These are phyloP conservation scores for Gomphus sp. DNA, from an alignment of 1,284 basidiomycete species.

Conservation along the genomic window DNA sequence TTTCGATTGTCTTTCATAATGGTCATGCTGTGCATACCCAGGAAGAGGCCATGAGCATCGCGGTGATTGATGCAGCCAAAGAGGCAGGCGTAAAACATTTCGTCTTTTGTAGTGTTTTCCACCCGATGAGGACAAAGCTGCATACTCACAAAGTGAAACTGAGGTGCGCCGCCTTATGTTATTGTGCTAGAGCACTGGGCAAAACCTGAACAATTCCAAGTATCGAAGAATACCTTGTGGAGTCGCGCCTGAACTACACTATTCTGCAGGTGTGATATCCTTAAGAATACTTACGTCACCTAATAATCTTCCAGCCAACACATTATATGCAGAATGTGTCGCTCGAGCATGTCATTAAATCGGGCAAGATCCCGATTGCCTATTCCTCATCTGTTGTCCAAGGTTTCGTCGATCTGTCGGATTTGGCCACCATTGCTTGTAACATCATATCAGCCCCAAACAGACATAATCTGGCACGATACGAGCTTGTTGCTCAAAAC, in stretches of 20 bases:
- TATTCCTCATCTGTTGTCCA: conserved; percentile 20
- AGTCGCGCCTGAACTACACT: conserved; percentile 25
- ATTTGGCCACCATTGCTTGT: conserved; percentile 20
- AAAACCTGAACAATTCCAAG: conserved; percentile 12
- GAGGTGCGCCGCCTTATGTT: conserved; percentile 15
- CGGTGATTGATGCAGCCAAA: conserved; percentile 27
- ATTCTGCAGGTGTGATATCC: conserved; percentile 21
- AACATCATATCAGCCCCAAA: conserved; percentile 20
- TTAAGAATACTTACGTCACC: background rate
- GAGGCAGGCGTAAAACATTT: conserved; percentile 30
- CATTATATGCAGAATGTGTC: conserved; percentile 26
- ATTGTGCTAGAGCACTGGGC: background rate
- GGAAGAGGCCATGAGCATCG: conserved; percentile 26
- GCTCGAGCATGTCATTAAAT: conserved; percentile 13
- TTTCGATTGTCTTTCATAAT: conserved; percentile 24
- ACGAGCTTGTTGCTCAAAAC: conserved; percentile 25
- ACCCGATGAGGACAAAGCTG: conserved; percentile 23
- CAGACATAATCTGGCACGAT: conserved; percentile 22
- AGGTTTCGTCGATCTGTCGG: conserved; percentile 24
- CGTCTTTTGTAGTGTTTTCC: conserved; percentile 28
- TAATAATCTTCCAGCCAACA: conserved; percentile 18
- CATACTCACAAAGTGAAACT: conserved; percentile 25
- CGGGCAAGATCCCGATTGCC: conserved; percentile 14
- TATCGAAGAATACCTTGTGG: conserved; percentile 26
- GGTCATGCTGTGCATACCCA: conserved; percentile 20